Percentiles rank a stretch among this genome's conserved stretches.
Conservation (phyloP, 805 yeast genomes). For the Myxozyma udenii region DNA sequence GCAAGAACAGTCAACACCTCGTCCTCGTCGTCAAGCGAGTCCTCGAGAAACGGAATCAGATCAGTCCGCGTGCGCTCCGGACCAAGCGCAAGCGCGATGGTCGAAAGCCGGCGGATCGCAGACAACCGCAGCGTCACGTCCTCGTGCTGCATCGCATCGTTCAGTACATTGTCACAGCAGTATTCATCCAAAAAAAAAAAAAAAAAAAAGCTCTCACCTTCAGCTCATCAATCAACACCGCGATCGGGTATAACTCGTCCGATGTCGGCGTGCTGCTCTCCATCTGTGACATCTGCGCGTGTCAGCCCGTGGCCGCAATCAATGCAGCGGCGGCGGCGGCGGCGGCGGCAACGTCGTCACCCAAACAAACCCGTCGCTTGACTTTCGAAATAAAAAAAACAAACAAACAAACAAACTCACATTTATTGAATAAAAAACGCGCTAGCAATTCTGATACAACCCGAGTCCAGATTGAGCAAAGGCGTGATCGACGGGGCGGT, state of each 20-base stretch:
- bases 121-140: conserved; percentile 89
- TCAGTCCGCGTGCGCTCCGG: conserved; percentile 88
- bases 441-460: too few species aligned
- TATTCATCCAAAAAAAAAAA: background rate
- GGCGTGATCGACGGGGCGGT: too few species aligned
- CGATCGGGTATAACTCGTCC: conserved; percentile 84
- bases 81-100: conserved; percentile 92
- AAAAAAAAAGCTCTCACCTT: conserved; percentile 37
- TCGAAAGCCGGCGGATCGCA: conserved; percentile 91
- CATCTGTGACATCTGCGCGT: background rate
- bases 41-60: conserved; percentile 79
- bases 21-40: conserved; percentile 80
- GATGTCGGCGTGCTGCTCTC: conserved; percentile 9
- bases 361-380: too few species aligned
- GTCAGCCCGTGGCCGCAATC: too few species aligned
- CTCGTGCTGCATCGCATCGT: conserved; percentile 56
- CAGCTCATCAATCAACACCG: conserved; percentile 92
- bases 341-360: too few species aligned
- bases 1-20: conserved; percentile 94
- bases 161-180: background rate
- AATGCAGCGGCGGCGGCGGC: too few species aligned
- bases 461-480: too few species aligned
- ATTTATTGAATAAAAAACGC: too few species aligned
- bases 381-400: too few species aligned
- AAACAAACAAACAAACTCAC: too few species aligned